Base-by-base conservation (phyloP, 2,329 filamentous ascomycete species). In the Xylaria arbuscula region DNA sequence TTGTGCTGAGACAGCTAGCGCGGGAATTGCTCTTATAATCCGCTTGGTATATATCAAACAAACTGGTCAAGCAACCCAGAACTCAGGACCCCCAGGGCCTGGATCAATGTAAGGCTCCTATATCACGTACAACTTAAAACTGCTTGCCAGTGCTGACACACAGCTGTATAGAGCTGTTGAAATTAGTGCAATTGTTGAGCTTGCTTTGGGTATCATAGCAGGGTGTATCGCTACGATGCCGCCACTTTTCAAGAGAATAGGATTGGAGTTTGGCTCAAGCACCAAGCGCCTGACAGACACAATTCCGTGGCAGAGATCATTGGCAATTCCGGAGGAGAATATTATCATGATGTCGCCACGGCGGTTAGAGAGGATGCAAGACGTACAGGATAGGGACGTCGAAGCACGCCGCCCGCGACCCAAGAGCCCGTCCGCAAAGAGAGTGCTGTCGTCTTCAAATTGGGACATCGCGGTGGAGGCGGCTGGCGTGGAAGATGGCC, bases 1-100 rank as follows among this genome's bases (percentile, higher is more conserved):
- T n/a, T n/a, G n/a, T 59, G 22, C 64, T 73, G 4, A 68, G 22
- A 22, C n/a, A 9, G 1, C 6, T 50, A 82, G 81, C 51, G 80
- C 80, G 28, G 81, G 81, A 2, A 71, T 81, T 10, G 80, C 81
- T 8, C 75, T 83, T 15, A 73, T 83, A 6, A 70, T 82, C 11
- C 80, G 81, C 7, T 78, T 82, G 19, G 72, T 76, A 1, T 80
- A 78, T 48, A 66, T 81, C 38, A 75, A 71, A 17, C 73, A 61
- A 17, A 72, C 59, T 77, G 0, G 71, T 72, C 1, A n/a, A 13
- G n/a, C 55, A 73, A 73, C 1, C 47, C 72, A 2, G 72, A 74
- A 34, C 79, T 79, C 54, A 68, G 34, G 80, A 5, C 77, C 74
- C 36, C 15, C 40, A 68, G 36, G 80, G 5, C 77, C 74, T 38